A percentile compares a stretch with the other conserved stretches of the same genome.
These are phyloP conservation scores for Rauvolfia tetraphylla DNA, from an alignment of 257 asterid species.

Conservation along the genomic window DNA sequence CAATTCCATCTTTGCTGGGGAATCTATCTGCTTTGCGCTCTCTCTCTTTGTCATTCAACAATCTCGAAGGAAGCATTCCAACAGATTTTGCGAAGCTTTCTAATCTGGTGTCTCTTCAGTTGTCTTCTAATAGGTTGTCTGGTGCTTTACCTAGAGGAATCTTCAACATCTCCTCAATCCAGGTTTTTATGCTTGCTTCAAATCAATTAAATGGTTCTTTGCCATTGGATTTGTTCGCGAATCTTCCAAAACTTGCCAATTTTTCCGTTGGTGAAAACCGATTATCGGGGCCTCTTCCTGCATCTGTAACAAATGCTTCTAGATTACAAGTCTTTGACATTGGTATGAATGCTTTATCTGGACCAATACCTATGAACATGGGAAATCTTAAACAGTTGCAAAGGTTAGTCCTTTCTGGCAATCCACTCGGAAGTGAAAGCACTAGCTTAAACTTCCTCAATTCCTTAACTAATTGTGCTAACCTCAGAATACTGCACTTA, in stretches of 20 bases:
- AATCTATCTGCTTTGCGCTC: background rate
- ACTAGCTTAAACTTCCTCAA: background rate
- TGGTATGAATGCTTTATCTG: background rate
- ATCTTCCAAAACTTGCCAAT: background rate
- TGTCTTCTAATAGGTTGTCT: background rate
- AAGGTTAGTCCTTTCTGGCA: background rate
- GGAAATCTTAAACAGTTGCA: conserved; percentile 1
- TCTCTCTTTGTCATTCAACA: background rate
- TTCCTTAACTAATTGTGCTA: conserved; percentile 11
- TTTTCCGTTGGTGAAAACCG: background rate
- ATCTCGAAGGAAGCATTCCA: conserved; percentile 14
- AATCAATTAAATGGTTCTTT: background rate
- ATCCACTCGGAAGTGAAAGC: background rate
- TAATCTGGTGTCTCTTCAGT: background rate
- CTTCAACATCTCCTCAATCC: conserved; percentile 5
- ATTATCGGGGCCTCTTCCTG: conserved; percentile 9
- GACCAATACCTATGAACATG: conserved; percentile 9
- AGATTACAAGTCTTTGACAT: background rate
- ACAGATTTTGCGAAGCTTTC: conserved; percentile 7
- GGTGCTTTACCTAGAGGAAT: background rate
- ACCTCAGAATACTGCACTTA: conserved; percentile 1
- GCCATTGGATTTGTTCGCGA: background rate
- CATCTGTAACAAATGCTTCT: conserved; percentile 13
- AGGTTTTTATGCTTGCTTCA: background rate
- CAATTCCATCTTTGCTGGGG: conserved; percentile 5